Evolutionary conservation across 495 filamentous ascomycete species (phyloP).

Genomic region (Cairneyella variabilis): DNA sequence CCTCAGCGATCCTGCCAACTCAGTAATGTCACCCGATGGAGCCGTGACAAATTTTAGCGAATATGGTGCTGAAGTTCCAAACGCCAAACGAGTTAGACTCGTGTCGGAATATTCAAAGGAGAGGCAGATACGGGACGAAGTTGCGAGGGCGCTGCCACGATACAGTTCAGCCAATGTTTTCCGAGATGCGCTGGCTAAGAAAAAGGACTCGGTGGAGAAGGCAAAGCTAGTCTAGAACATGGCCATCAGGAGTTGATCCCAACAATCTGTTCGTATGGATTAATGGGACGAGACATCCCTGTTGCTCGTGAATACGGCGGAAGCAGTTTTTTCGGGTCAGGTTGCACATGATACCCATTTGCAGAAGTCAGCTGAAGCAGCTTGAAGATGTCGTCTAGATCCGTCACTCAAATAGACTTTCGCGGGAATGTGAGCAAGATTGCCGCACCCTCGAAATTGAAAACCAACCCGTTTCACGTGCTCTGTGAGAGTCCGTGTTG

Average conservation of each 20-base stretch:
- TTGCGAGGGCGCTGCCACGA: conserved; percentile 3
- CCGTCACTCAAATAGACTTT: no score
- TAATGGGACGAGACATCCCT: no score
- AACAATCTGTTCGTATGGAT: no score
- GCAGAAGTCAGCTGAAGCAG: no score
- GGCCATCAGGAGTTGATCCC: background rate
- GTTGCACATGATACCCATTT: no score
- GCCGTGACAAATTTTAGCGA: background rate
- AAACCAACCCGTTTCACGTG: no score
- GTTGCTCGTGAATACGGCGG: no score
- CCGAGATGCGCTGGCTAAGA: conserved; percentile 2
- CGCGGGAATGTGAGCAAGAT: no score
- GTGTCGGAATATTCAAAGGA: conserved; percentile 2
- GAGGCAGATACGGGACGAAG: background rate
- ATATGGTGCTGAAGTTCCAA: background rate
- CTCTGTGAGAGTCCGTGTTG: no score
- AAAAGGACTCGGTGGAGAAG: background rate
- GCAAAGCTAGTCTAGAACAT: background rate
- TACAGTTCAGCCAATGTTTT: conserved; percentile 8
- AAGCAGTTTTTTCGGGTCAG: no score
- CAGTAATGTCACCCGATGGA: background rate
- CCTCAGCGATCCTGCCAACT: background rate
- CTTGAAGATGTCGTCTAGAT: no score
- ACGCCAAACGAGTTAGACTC: background rate
- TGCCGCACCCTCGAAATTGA: no score